Evolutionary conservation across 305 asterid genomes (phyloP).

Genomic region (Fraxinus floribunda): DNA sequence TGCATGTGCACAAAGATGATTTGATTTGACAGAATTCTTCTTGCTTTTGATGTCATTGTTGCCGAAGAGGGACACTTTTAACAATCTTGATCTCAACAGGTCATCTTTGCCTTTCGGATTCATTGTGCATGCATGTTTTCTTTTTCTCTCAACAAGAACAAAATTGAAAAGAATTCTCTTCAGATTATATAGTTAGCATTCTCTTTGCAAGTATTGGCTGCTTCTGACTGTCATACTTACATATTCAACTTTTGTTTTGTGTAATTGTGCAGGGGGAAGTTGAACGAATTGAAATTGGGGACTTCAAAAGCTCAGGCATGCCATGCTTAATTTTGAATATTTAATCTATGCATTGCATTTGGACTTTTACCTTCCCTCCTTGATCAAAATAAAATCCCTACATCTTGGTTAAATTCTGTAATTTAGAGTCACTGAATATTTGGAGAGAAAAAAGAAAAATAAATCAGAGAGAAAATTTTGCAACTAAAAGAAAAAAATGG

Average conservation of each 20-base stretch:
- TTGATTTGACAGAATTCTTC: background rate
- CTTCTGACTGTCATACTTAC: conserved; percentile 11
- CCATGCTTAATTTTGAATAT: conserved; percentile 12
- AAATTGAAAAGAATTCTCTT: conserved; percentile 1
- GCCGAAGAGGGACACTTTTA: background rate
- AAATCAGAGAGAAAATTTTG: background rate
- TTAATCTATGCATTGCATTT: conserved; percentile 12
- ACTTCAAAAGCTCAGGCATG: conserved; percentile 68
- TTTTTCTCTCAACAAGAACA: background rate
- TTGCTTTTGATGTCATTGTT: background rate
- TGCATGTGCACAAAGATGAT: background rate
- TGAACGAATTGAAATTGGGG: conserved; percentile 80
- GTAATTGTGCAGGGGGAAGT: conserved; percentile 73
- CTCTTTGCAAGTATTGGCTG: background rate
- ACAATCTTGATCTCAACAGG: background rate
- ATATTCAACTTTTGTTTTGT: conserved; percentile 12
- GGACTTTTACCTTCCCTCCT: background rate
- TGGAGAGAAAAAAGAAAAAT: background rate
- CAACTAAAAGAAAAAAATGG: background rate
- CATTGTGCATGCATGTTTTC: background rate
- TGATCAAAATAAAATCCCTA: conserved; percentile 3
- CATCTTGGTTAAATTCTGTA: conserved; percentile 1
- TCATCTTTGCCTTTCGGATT: background rate
- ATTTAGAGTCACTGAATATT: conserved; percentile 1
- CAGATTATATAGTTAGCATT: conserved; percentile 6